Conservation (phyloP, 495 filamentous ascomycete species). For the Penicillium paradoxum region DNA sequence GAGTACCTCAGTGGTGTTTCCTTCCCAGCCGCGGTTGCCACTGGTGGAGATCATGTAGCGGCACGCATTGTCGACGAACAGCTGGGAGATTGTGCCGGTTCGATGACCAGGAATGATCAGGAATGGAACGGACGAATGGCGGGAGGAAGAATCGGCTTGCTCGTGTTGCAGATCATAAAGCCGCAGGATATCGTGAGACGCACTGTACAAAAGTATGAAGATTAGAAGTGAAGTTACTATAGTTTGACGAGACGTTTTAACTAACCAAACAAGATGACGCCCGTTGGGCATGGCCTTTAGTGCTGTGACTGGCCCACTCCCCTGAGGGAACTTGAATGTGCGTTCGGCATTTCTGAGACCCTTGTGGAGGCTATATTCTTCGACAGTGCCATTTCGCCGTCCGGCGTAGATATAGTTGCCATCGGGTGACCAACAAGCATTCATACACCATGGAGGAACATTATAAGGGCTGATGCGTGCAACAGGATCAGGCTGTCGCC, state of each 20-base stretch:
- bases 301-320: constrained; percentile 82
- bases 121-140: constrained; percentile 82
- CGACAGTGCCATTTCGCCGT: constrained; percentile 87
- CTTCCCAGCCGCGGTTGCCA: constrained; percentile 94
- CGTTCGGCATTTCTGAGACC: constrained; percentile 69
- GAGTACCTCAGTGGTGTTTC: constrained; percentile 82
- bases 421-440: constrained; percentile 93
- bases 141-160: constrained; percentile 52
- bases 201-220: constrained; percentile 40
- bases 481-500: constrained; percentile 68
- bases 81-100: constrained; percentile 78
- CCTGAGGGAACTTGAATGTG: constrained; percentile 84
- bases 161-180: constrained; percentile 81
- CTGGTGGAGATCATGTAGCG: constrained; percentile 85
- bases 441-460: constrained; percentile 95
- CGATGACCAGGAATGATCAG: constrained; percentile 91
- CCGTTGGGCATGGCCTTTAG: constrained; percentile 90
- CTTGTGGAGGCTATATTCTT: constrained; percentile 87
- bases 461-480: constrained; percentile 70
- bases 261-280: constrained; percentile 82
- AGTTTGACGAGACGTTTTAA: not conserved
- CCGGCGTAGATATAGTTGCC: constrained; percentile 95
- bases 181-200: constrained; percentile 88
- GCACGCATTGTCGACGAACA: constrained; percentile 84
- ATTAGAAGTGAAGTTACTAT: constrained; percentile 4